Evolutionary conservation across 352 stramenopile species (phyloP).

Genomic region (Pythium phragmiticola): DNA sequence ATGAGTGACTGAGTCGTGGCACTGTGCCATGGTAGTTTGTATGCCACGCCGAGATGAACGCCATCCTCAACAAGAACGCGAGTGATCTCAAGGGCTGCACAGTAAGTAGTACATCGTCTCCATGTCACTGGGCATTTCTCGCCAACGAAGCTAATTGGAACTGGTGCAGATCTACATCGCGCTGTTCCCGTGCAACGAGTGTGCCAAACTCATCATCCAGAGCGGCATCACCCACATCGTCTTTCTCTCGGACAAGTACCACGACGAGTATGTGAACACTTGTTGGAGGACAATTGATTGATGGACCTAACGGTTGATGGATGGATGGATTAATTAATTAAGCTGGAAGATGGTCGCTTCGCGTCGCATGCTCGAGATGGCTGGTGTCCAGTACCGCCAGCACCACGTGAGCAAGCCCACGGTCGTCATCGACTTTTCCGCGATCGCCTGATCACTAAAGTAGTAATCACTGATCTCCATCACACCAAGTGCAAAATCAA

Average conservation of each 20-base stretch:
- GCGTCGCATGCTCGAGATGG: conserved; percentile 86
- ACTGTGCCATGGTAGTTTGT: conserved; percentile 83
- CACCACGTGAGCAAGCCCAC: conserved; percentile 53
- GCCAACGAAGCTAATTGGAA: too few species aligned
- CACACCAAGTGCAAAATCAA: background rate
- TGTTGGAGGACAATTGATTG: background rate
- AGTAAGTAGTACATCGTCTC: conserved; percentile 30
- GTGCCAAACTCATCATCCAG: conserved; percentile 98
- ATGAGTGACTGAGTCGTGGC: background rate
- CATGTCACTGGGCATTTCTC: too few species aligned
- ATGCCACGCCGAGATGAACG: conserved; percentile 99
- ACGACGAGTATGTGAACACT: conserved; percentile 57
- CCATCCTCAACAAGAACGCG: conserved; percentile 98
- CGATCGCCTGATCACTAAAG: conserved; percentile 7
- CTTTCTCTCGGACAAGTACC: conserved; percentile 97
- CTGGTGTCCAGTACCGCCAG: conserved; percentile 59
- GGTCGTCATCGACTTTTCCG: conserved; percentile 70
- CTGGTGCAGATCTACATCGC: conserved; percentile 93
- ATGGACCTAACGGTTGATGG: background rate
- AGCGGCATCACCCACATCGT: conserved; percentile 95
- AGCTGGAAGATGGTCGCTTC: conserved; percentile 88
- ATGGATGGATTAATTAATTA: background rate
- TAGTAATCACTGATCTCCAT: background rate
- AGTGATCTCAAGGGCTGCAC: conserved; percentile 92
- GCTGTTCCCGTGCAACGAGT: conserved; percentile 99